phyloP scores from a whole-genome alignment of 306 rosid species.

The Purshia tridentata region DNA sequence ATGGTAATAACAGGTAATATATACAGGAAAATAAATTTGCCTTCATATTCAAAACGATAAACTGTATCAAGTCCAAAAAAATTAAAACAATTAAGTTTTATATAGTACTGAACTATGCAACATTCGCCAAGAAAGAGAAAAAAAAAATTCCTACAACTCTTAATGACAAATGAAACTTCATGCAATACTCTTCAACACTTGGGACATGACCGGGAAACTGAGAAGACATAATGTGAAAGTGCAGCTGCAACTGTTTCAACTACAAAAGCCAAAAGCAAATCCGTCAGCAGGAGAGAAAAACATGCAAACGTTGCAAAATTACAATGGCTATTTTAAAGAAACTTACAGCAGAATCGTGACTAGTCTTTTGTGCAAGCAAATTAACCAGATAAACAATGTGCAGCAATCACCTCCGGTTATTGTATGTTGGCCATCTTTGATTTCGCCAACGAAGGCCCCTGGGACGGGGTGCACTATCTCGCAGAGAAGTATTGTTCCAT shows the following conservation, averaged over 20 bases:
- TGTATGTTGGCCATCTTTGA: constrained; percentile 48
- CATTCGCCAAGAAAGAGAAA: neutral
- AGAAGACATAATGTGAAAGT: neutral
- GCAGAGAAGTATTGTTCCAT: constrained; percentile 34
- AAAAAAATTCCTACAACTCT: neutral
- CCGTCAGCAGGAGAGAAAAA: neutral
- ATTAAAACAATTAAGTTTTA: neutral
- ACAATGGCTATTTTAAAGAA: neutral
- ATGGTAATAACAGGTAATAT: too few relatives aligned
- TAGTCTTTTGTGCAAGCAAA: neutral
- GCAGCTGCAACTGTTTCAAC: neutral
- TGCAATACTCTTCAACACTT: neutral
- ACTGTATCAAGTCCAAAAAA: too few relatives aligned
- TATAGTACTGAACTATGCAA: neutral
- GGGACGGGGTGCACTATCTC: constrained; percentile 29
- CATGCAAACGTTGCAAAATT: neutral
- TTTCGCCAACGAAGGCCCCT: constrained; percentile 52
- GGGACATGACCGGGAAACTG: neutral
- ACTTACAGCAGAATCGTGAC: neutral
- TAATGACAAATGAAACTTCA: neutral
- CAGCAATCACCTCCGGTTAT: constrained; percentile 31
- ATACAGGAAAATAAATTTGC: too few relatives aligned
- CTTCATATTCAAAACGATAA: too few relatives aligned
- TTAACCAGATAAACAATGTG: constrained; percentile 19
- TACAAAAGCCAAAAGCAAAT: neutral